Conservation (phyloP, 2,329 filamentous ascomycete species). For the Onygena corvina region DNA sequence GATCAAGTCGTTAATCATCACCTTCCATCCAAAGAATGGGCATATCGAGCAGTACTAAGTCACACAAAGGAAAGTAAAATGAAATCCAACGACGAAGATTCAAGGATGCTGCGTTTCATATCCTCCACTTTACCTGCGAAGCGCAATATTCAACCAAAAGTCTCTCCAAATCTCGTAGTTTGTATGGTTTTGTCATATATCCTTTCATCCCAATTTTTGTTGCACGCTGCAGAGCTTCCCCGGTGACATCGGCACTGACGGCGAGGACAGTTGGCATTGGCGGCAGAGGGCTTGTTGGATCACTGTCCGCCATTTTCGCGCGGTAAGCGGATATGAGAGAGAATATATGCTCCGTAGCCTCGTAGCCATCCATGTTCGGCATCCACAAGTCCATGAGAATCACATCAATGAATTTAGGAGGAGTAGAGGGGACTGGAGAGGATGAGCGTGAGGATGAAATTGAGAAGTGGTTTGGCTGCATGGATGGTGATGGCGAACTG, state of each 20-base stretch:
- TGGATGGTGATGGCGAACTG: not conserved
- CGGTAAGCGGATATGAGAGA: constrained; percentile 37
- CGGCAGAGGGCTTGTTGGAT: constrained; percentile 16
- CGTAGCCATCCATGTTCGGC: constrained; percentile 61
- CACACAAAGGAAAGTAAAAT: not conserved
- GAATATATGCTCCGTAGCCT: constrained; percentile 53
- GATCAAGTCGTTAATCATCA: not conserved
- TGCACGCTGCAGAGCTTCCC: constrained; percentile 49
- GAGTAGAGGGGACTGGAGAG: not conserved
- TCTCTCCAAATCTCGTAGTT: constrained; percentile 49
- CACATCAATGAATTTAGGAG: constrained; percentile 43
- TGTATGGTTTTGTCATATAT: constrained; percentile 58
- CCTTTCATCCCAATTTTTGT: constrained; percentile 54
- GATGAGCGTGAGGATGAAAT: not conserved
- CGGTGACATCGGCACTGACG: constrained; percentile 56
- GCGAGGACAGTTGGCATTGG: constrained; percentile 43
- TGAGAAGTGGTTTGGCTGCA: not conserved
- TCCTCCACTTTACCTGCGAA: not conserved
- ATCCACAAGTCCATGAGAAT: constrained; percentile 69
- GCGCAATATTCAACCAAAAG: constrained; percentile 43
- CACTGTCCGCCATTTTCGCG: constrained; percentile 14
- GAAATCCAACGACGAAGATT: not conserved
- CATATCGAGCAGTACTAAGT: not conserved
- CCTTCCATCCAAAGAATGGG: not conserved
- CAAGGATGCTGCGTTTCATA: not conserved